Evolutionary conservation across 352 stramenopile species (phyloP), one percentile per base, ranked within the genome.

Genomic region (Stramenopiles sp.): DNA sequence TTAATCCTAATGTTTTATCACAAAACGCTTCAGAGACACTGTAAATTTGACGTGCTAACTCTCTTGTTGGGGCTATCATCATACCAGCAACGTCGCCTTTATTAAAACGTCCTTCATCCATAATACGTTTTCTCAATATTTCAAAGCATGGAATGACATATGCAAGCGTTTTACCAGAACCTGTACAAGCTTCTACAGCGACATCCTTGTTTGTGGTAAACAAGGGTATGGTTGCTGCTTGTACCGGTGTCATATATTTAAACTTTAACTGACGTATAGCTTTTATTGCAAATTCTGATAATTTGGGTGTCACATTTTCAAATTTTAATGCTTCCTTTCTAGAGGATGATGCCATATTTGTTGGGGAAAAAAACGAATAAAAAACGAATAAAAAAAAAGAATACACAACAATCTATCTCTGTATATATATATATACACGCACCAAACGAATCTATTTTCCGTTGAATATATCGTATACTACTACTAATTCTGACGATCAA

Each of bases 111-210:
- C n/a, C n/a, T n/a, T n/a, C n/a, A n/a, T n/a, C n/a, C n/a, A n/a
- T n/a, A n/a, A n/a, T n/a, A n/a, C n/a, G n/a, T 4, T 90, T 82
- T 13, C 90, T 86, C 31, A 87, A 83, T 23, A 95, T 86, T 7
- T 91, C 86, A 0, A 86, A 87, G n/a, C 88, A 83, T 32, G 95
- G 94, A 38, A 98, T 83, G 63, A 98, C 80, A 81, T 97, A 98
- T 63, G 94, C 92, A 65, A 98, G 85, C 33, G 94, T 98, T 83
- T 98, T 98, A 73, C 94, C 94, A 0, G 88, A 96, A 30, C 95
- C 94, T 0, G 95, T 98, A 83, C 98, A 93, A 80, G 87, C 94
- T 84, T 98, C 97, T 76, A 98, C 87, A 29, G 98, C 85, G 63
- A 98, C 85, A 83, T 97, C 89, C 80, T 97, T 97, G 85, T 97